Base-by-base conservation (phyloP, 2,329 filamentous ascomycete species). In the Exserohilum rostratum region DNA sequence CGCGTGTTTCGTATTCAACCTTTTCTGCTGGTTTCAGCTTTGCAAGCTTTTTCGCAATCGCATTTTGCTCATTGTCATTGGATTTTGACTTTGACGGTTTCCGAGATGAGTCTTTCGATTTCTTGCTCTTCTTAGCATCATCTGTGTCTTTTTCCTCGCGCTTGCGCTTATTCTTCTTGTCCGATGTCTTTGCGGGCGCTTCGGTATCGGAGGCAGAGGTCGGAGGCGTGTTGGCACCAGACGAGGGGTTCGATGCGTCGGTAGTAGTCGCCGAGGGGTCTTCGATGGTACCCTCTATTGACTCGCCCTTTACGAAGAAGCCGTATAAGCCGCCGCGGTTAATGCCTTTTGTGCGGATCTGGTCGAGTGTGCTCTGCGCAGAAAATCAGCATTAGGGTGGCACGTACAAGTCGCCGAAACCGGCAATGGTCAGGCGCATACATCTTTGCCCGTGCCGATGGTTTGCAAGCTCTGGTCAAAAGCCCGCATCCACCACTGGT, bases 401-500 rank as follows among this genome's bases (percentile, higher is more conserved):
- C 13, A 4, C 18, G 13, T n/a, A 3, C 7, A 29, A n/a, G 5
- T 31, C 13, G 40, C 39, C 20, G 15, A 30, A 13, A 12, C n/a
- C 18, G 6, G 9, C 18, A 1, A 15, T 12, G 10, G 6, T 31
- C 42, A 37, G 37, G 20, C 2, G 35, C 47, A 27, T 62, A 71
- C 68, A 40, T 70, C 66, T 47, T 70, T 55, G 0, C 71, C 70
- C 6, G 64, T 70, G 1, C 71, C 72, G 48, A 73, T 82, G 3
- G 88, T 90, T 75, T 95, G 90, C 61, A 97, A 79, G 51, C 93
- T 92, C 72, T 92, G 88, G 76, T 98, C 93, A 65, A 96, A 97
- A 10, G 95, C 95, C 54, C 91, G 89, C 76, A 96, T 83, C 95
- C 95, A 99, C 95, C 95, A 99, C 74, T 96, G 92, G 71, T 97